Base-by-base conservation (phyloP, 2,329 filamentous ascomycete genomes). In the Gaeumannomyces tritici region DNA sequence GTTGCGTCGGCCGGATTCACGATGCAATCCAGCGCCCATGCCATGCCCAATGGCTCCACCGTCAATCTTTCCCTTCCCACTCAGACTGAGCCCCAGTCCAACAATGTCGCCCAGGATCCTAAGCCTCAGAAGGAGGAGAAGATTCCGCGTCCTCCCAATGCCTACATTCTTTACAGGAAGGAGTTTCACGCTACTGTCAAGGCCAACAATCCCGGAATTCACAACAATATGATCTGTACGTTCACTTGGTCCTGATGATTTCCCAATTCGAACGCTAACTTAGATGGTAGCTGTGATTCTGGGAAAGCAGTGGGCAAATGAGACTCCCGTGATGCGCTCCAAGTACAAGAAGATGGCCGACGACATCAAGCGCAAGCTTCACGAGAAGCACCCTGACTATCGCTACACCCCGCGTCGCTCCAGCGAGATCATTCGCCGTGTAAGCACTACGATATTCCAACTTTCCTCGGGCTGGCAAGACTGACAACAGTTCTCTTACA, bases 221-320 rank as follows among this genome's bases (percentile, higher is more conserved):
- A 72, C 35, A 77, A 78, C 69, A 77, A 77, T 59, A 71, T 77
- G 60, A 77, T 78, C 58, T 78, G 75, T 78, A 67, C 73, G 75
- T 13, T 2, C 33, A 4, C 9, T 35, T 35, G 11, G 11, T 13
- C 15, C 33, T 35, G 33, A 13, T 33, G 12, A 29, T 35, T 35
- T 12, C 33, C 4, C 33, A 35, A 35, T 9, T 13, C 33, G 15
- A 35, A 13, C 33, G 54, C 68, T 72, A 64, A 70, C 70, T 56
- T 35, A 4, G 27, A 33, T 61, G n/a, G 5, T 55, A 76, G 75
- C 75, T 8, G 70, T 73, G 65, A 69, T 76, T 57, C 70, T 75
- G 31, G 74, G 74, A 4, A 64, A 65, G 9, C 70, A 73, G 64
- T 77, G 75, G 75, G 73, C 75, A 62, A 57, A 66, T 1, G 74